Base-by-base conservation (phyloP, 2,329 filamentous ascomycete genomes). In the Pseudopyricularia cyperi region DNA sequence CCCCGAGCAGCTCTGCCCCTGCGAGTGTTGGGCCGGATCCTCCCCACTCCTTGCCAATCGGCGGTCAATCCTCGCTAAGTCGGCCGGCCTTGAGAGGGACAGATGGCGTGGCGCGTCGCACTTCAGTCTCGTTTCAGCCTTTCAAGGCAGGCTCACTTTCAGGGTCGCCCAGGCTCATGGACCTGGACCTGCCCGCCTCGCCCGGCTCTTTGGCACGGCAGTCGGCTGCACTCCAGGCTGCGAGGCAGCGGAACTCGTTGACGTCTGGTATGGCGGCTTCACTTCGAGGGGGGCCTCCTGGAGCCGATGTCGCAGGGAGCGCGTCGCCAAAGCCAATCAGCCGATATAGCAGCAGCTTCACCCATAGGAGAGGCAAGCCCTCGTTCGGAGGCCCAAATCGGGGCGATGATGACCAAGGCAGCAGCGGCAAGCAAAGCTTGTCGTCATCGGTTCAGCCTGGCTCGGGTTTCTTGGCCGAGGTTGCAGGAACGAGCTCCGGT, bases 71-170 rank as follows among this genome's bases (percentile, higher is more conserved):
- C 24, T 60, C 58, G 49, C 65, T 12, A 33, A 55, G 32, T 37
- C 59, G 68, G 26, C 67, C 66, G 12, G 58, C 66, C 1, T 55
- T 71, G 39, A 71, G 72, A 49, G 68, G 67, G 14, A 66, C 71
- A 39, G 80, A 86, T 44, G 72, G 70, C 22, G 61, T 76, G 48
- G 75, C 75, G 51, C 79, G 89, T 59, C 80, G 89, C 51, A 83
- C 87, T 7, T 96, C 89, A 0, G 80, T 95, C 22, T 94, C 88
- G 1, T 95, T 96, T 61, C 88, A 94, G 59, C 90, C 91, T 0
- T 98, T 98, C 72, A 98, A 98, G 67, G 88, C 90, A 14, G 91
- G 91, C 11, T 94, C 91, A 1, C 73, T 97, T n/a, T 95, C 90
- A 2, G 89, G 87, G 4, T 96, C 90, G 4, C 91, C 90, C 0